Percentiles rank a stretch among this genome's conserved stretches.
These are phyloP conservation scores for Syncephalis fuscata DNA, from an alignment of 371 early-diverging fungal species.

Conservation along the genomic window DNA sequence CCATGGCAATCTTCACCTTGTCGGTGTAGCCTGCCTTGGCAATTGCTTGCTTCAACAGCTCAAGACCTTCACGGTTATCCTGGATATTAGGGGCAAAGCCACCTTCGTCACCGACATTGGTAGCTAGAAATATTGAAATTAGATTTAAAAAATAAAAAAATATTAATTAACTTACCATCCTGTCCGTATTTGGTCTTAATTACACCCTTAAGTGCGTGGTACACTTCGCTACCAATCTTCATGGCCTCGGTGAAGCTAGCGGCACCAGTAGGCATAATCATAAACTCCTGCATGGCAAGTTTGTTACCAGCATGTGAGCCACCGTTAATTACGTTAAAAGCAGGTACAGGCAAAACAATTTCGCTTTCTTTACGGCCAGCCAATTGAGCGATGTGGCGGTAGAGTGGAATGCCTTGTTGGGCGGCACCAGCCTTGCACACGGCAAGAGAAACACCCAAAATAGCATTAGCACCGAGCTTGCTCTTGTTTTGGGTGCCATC, in stretches of 20 bases:
- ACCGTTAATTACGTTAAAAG: constrained; percentile 99
- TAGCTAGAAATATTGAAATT: constrained; percentile 22
- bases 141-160: not conserved
- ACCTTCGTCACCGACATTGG: constrained; percentile 99
- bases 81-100: constrained; percentile 99
- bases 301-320: constrained; percentile 99
- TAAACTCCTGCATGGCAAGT: constrained; percentile 99
- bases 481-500: constrained; percentile 93
- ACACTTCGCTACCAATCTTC: constrained; percentile 95
- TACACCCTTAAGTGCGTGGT: constrained; percentile 83
- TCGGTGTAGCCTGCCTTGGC: constrained; percentile 85
- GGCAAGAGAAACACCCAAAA: constrained; percentile 95
- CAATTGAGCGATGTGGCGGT: constrained; percentile 79
- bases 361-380: constrained; percentile 53
- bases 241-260: constrained; percentile 86
- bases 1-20: constrained; percentile 95
- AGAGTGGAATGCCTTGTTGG: constrained; percentile 77
- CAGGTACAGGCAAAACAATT: constrained; percentile 89
- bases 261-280: constrained; percentile 97
- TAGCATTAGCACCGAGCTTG: constrained; percentile 96
- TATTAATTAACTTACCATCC: constrained; percentile 33
- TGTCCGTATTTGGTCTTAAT: constrained; percentile 97
- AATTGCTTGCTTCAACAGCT: constrained; percentile 80
- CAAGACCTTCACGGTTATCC: constrained; percentile 90
- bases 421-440: constrained; percentile 93